Percentiles rank a stretch among this genome's conserved stretches.
These are phyloP conservation scores for Dryas integrifolia DNA, from an alignment of 331 rosid genomes.

Conservation along the genomic window DNA sequence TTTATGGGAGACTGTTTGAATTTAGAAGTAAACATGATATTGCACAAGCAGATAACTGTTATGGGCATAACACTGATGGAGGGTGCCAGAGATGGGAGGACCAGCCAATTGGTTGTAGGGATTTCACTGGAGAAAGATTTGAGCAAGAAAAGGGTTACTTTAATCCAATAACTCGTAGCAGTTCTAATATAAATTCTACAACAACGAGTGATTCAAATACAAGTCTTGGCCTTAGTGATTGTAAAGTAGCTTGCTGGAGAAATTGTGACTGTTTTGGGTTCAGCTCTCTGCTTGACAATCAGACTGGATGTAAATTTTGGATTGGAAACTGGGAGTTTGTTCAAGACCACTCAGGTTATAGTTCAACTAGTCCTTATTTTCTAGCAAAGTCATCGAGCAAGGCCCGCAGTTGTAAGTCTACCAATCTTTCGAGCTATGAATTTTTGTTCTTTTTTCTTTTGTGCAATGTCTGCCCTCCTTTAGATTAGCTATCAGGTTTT, in stretches of 20 bases:
- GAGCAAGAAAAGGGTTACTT: conserved; percentile 10
- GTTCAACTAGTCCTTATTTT: neutral
- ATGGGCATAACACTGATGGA: neutral
- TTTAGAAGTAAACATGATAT: neutral
- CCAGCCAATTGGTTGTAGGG: neutral
- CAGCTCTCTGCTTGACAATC: neutral
- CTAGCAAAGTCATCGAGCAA: neutral
- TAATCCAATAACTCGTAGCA: neutral
- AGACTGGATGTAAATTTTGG: conserved; percentile 21
- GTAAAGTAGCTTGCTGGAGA: conserved; percentile 14
- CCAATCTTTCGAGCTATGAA: no score
- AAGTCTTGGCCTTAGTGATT: conserved; percentile 14
- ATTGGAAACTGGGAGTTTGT: conserved; percentile 8
- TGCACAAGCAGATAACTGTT: neutral
- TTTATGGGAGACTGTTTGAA: neutral
- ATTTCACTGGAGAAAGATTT: neutral
- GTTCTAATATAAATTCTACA: neutral
- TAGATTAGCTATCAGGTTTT: no score
- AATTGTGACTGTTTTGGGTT: conserved; percentile 9
- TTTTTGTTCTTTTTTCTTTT: no score
- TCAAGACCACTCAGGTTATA: neutral
- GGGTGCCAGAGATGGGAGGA: neutral
- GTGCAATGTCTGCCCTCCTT: no score
- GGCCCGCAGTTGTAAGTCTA: neutral
- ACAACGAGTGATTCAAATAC: neutral